These are phyloP conservation scores for Agapanthus africanus DNA, from an alignment of 106 monocot species.

Conservation along the genomic window DNA sequence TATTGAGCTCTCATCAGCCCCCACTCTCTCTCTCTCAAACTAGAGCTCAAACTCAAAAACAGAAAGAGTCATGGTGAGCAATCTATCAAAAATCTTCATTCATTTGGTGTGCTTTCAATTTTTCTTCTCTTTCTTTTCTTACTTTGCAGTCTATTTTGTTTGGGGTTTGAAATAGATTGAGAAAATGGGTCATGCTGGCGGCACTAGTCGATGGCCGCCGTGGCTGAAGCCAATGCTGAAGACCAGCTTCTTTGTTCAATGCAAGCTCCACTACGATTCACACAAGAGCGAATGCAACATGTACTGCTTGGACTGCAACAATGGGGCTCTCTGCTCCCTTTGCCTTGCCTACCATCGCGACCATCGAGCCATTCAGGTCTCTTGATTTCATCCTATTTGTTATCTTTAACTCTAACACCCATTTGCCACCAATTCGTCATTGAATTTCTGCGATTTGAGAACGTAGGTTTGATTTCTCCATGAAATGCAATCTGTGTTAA, in stretches of 20 bases:
- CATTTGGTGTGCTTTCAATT: too few species aligned
- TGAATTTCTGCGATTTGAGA: too few species aligned
- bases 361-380: conserved; percentile 79
- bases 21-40: conserved; percentile 5
- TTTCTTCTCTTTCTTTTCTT: too few species aligned
- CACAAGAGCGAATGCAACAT: conserved; percentile 96
- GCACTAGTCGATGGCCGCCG: conserved; percentile 86
- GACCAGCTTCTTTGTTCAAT: conserved; percentile 78
- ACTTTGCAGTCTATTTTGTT: too few species aligned
- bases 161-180: too few species aligned
- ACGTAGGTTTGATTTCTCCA: too few species aligned
- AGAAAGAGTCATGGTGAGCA: conserved; percentile 40
- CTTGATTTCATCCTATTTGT: not conserved
- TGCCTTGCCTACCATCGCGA: conserved; percentile 69
- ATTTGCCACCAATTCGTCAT: not conserved
- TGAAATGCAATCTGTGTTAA: not conserved
- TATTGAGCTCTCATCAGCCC: not conserved
- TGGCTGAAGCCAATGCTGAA: conserved; percentile 71
- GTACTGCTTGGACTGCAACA: conserved; percentile 85
- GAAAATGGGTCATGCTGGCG: too few species aligned
- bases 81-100: too few species aligned
- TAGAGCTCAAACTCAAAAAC: conserved; percentile 39
- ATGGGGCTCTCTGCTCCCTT: conserved; percentile 68
- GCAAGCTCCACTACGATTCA: conserved; percentile 69
- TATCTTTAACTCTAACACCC: not conserved